phyloP scores from a whole-genome alignment of 2,329 filamentous ascomycete genomes.

The Rhynchosporium graminicola region DNA sequence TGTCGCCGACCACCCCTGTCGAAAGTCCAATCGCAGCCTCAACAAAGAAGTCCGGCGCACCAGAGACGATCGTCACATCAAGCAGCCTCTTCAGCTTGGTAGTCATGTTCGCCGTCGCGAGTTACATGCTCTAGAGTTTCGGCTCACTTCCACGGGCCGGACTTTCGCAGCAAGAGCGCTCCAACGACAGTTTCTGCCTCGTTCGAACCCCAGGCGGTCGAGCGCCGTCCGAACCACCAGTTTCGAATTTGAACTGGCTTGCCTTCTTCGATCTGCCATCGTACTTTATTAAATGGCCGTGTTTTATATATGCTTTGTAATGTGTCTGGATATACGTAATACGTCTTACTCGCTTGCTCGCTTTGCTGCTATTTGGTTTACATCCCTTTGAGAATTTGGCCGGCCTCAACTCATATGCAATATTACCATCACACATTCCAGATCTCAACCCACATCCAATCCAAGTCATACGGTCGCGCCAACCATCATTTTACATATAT shows the following conservation, averaged over 20 bases:
- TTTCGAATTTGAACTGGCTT: conserved; percentile 9
- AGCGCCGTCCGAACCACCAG: conserved; percentile 13
- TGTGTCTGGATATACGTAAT: conserved; percentile 39
- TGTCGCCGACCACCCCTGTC: background rate
- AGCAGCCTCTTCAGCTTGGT: conserved; percentile 27
- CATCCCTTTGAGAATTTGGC: too few relatives aligned
- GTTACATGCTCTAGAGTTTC: conserved; percentile 29
- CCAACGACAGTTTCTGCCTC: conserved; percentile 10
- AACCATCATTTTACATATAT: conserved; percentile 3
- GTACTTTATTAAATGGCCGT: conserved; percentile 16
- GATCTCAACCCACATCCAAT: background rate
- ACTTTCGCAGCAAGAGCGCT: conserved; percentile 1
- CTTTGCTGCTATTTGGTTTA: background rate
- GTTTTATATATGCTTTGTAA: conserved; percentile 30
- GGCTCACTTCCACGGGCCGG: background rate
- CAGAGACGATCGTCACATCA: conserved; percentile 23
- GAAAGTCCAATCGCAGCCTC: conserved; percentile 19
- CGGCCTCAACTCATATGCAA: too few relatives aligned
- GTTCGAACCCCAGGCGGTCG: conserved; percentile 15
- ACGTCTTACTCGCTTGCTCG: background rate
- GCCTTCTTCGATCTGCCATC: conserved; percentile 12
- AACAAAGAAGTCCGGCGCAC: conserved; percentile 29
- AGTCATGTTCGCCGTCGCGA: conserved; percentile 29
- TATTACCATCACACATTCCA: too few relatives aligned
- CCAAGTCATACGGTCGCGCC: conserved; percentile 1